Base-by-base conservation (phyloP, 169 alveolate genomes). In the Babesia bovis region DNA sequence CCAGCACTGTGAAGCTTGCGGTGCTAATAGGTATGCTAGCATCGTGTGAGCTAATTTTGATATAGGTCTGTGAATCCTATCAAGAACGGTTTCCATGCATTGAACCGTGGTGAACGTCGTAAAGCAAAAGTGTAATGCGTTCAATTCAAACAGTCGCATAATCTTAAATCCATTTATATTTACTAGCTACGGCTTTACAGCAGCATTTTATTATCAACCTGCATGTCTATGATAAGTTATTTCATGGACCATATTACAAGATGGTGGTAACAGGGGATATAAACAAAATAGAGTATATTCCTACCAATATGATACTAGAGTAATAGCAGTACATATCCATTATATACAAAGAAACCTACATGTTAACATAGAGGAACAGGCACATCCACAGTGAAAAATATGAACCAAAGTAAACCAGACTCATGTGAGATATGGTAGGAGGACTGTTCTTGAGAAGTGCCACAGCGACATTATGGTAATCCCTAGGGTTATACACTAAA, bases 51-150 rank as follows among this genome's bases (percentile, higher is more conserved):
- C 23, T 63, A 2, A 32, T 45, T 26, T 3, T 21, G 33, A 21
- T 38, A 65, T 65, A 90, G 98, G 63, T 91, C 98, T 23, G 98
- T 95, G 42, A 91, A 93, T 38, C 87, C 96, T 10, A 95, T 95
- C 69, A 94, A 95, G 82, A 88, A 92, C 56, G 98, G 98, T 42
- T 95, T 90, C 93, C 97, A 94, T 70, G 98, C 98, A 13, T 92
- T 93, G 73, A 90, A 92, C 51, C 82, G 95, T 70, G 98, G 96
- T 23, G 98, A 94, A 45, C 84, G 98, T 60, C 84, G 94, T 67
- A 93, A 94, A 74, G 96, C 97, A 26, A 95, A 93, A 75, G 90
- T 81, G 53, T 81, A 50, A 35, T 12, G 45, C 1, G 0, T 13
- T 50, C 19, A 10, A 10, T 50, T 23, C 19, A 36, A 9, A 12